phyloP scores from a whole-genome alignment of 2,329 filamentous ascomycete genomes.

The Alternaria infectoria region DNA sequence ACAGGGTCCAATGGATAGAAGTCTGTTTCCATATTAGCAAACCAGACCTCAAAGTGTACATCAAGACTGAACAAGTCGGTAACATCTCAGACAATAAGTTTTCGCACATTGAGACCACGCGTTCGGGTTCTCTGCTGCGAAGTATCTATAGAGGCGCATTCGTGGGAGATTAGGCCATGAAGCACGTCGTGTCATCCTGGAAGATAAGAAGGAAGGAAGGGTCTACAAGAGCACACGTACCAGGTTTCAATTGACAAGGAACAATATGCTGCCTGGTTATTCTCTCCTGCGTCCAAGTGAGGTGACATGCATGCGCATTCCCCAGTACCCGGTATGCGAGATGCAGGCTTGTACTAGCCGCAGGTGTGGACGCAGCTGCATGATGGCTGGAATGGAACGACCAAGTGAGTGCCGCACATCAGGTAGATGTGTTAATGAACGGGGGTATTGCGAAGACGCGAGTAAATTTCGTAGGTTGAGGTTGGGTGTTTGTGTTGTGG shows the following conservation, averaged over 20 bases:
- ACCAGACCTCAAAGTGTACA: background rate
- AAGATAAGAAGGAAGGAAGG: background rate
- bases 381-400: background rate
- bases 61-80: background rate
- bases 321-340: background rate
- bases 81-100: slow-evolving; percentile 6
- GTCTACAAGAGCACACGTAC: background rate
- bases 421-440: background rate
- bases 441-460: background rate
- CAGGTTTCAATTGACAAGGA: background rate
- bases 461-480: background rate
- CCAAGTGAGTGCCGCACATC: background rate
- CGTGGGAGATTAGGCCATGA: slow-evolving; percentile 5
- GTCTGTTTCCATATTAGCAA: background rate
- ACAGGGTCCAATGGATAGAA: background rate
- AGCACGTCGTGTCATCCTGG: background rate
- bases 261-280: background rate
- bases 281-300: background rate
- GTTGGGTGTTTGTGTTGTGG: background rate
- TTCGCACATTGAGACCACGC: slow-evolving; percentile 14
- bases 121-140: slow-evolving; percentile 6
- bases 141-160: slow-evolving; percentile 9
- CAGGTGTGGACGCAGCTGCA: background rate
- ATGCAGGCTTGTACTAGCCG: background rate
- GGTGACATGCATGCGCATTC: background rate